Conservation (phyloP, 352 stramenopile species). For the Blastocystis sp. region DNA sequence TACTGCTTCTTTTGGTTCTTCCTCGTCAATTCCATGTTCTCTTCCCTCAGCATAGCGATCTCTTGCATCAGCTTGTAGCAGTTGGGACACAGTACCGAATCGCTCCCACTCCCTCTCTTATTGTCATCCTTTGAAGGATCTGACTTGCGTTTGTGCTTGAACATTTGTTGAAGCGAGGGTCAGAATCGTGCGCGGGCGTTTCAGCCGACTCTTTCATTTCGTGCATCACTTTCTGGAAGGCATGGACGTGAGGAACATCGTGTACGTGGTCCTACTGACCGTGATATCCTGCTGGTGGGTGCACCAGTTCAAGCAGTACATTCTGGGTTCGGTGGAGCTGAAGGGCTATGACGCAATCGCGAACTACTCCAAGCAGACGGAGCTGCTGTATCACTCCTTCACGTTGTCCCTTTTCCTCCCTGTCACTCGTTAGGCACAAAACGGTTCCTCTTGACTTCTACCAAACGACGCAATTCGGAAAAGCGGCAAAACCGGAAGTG, state of each 20-base stretch:
- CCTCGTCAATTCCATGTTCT: constrained; percentile 10
- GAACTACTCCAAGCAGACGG: not conserved
- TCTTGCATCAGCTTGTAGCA: constrained; percentile 63
- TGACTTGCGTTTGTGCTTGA: not conserved
- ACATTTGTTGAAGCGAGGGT: not conserved
- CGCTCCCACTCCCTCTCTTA: not conserved
- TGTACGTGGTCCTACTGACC: constrained; percentile 9
- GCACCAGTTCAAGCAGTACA: constrained; percentile 9
- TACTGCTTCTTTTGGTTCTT: constrained; percentile 54
- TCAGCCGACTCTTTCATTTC: not conserved
- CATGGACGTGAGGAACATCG: not conserved
- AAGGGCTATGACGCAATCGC: constrained; percentile 1
- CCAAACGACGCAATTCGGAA: not conserved
- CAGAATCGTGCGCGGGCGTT: not conserved
- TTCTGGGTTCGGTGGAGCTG: not conserved
- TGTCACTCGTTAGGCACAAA: not conserved
- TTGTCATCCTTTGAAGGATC: not conserved
- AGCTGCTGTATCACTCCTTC: not conserved
- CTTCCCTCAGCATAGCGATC: constrained; percentile 46
- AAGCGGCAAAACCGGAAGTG: not conserved
- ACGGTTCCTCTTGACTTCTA: not conserved
- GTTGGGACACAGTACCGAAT: not conserved
- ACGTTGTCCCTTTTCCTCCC: not conserved
- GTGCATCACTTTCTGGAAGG: not conserved
- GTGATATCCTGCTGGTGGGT: not conserved